phyloP scores from a whole-genome alignment of 73 alveolate species.

The Paramecium bursaria region DNA sequence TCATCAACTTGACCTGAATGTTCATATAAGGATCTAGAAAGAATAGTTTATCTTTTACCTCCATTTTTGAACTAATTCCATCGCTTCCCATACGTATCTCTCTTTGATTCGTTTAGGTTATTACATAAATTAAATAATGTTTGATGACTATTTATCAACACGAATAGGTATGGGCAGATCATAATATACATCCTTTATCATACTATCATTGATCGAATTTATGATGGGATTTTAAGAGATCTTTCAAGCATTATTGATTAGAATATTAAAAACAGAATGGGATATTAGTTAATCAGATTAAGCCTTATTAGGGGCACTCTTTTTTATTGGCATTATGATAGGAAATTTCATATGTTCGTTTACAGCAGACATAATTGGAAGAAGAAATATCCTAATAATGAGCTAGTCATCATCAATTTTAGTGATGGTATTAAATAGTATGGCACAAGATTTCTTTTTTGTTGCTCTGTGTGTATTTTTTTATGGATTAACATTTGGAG shows the following conservation, averaged over 20 bases:
- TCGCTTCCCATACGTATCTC: too few species aligned
- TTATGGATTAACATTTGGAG: background rate
- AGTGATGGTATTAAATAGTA: background rate
- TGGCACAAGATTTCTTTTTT: background rate
- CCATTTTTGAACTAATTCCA: constrained; percentile 36
- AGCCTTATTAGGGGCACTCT: background rate
- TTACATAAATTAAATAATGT: background rate
- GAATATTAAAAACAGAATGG: background rate
- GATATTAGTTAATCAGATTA: too few species aligned
- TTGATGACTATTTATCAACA: background rate
- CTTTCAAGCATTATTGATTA: background rate
- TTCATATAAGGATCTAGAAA: constrained; percentile 1
- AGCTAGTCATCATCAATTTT: background rate
- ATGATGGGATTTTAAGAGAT: background rate
- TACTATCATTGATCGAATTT: background rate
- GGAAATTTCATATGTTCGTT: background rate
- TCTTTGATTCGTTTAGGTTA: background rate
- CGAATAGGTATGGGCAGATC: background rate
- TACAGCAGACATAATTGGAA: background rate
- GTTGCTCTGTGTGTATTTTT: background rate
- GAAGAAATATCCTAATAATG: background rate
- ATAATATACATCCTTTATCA: background rate
- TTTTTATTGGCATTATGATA: background rate
- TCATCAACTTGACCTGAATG: constrained; percentile 18
- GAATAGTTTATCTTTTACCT: constrained; percentile 5